Conservation (phyloP, 768 basidiomycete genomes). For the Phylloporus sp. region DNA sequence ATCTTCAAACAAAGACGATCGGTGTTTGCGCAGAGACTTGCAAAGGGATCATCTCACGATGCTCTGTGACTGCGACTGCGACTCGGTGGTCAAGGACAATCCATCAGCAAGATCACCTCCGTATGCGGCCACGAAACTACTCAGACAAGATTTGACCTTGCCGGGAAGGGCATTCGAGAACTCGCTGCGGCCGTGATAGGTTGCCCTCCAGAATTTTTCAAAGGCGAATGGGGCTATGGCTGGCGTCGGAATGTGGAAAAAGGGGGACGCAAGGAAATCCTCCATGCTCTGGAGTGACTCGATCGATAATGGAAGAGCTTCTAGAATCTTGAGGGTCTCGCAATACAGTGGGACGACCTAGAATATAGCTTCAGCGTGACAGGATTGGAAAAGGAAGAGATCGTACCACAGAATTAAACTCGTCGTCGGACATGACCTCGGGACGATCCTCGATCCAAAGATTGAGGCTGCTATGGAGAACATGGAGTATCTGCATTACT, state of each 20-base stretch:
- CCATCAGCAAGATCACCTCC: slow-evolving; percentile 47
- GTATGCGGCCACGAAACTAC: slow-evolving; percentile 43
- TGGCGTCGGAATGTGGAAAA: slow-evolving; percentile 43
- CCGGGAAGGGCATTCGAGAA: slow-evolving; percentile 39
- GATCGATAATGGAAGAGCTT: slow-evolving; percentile 36
- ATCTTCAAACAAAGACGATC: slow-evolving; percentile 18
- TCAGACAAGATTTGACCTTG: slow-evolving; percentile 42
- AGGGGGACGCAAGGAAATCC: slow-evolving; percentile 48
- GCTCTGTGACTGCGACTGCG: slow-evolving; percentile 36
- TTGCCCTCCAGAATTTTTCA: slow-evolving; percentile 53
- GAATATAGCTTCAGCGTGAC: not conserved
- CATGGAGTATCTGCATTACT: slow-evolving; percentile 34
- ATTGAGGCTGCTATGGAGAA: slow-evolving; percentile 38
- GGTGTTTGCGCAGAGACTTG: slow-evolving; percentile 7
- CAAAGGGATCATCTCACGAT: slow-evolving; percentile 24
- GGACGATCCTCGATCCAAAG: slow-evolving; percentile 52
- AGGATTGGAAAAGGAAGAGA: not conserved
- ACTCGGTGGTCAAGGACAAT: slow-evolving; percentile 36
- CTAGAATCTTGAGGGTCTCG: slow-evolving; percentile 38
- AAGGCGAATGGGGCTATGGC: slow-evolving; percentile 53
- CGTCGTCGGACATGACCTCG: slow-evolving; percentile 37
- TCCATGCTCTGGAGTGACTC: slow-evolving; percentile 40
- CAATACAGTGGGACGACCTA: slow-evolving; percentile 42
- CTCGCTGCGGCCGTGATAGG: slow-evolving; percentile 43
- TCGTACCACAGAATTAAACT: slow-evolving; percentile 49